Conservation (phyloP, 495 filamentous ascomycete genomes). For the Neurospora sp. region DNA sequence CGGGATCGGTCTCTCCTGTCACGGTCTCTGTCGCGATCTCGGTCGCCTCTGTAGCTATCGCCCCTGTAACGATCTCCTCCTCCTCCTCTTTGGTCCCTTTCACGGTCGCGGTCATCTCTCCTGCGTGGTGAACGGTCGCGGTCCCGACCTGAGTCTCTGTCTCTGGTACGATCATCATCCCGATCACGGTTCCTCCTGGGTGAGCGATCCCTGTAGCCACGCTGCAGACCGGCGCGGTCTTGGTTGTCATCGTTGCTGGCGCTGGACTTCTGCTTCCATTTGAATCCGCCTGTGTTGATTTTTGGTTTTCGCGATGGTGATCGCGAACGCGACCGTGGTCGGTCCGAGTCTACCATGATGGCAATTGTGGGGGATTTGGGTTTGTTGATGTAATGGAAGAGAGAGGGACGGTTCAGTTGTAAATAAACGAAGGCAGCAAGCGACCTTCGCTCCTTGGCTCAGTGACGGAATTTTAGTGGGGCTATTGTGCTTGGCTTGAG, state of each 20-base stretch:
- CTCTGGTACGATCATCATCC: constrained; percentile 23
- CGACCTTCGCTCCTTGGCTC: not conserved
- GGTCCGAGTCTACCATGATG: constrained; percentile 20
- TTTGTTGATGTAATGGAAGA: not conserved
- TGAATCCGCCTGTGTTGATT: constrained; percentile 44
- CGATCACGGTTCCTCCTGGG: constrained; percentile 24
- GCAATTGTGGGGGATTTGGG: not conserved
- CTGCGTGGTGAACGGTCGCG: constrained; percentile 5
- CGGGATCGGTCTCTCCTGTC: not conserved
- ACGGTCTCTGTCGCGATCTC: constrained; percentile 2
- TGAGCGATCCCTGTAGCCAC: constrained; percentile 45
- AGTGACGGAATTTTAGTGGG: constrained; percentile 16
- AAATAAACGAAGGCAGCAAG: not conserved
- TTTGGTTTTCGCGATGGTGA: constrained; percentile 27
- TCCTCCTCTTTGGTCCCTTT: constrained; percentile 8
- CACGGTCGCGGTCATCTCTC: constrained; percentile 15
- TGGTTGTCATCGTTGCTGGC: constrained; percentile 39
- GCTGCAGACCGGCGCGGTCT: constrained; percentile 31
- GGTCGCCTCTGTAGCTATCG: constrained; percentile 4
- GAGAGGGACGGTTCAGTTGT: not conserved
- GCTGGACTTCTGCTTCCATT: constrained; percentile 56
- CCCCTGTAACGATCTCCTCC: not conserved
- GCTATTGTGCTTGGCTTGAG: not conserved
- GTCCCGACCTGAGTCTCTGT: constrained; percentile 14
- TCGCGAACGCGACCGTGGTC: constrained; percentile 28